Conservation (phyloP, 352 stramenopile species). For the Pelagophyceae sp. region DNA sequence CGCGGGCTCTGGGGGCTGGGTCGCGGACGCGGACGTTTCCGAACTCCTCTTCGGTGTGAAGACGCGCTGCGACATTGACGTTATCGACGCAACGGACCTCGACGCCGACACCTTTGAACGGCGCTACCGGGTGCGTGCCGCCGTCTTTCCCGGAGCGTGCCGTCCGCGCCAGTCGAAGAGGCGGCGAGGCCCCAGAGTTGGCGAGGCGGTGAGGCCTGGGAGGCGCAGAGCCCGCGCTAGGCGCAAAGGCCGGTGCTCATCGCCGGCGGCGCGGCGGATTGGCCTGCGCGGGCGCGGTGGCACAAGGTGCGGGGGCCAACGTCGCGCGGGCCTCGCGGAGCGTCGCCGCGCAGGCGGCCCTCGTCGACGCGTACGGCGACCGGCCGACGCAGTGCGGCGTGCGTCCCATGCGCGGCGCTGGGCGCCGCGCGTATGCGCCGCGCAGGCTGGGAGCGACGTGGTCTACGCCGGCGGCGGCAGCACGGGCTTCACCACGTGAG, state of each 20-base stretch:
- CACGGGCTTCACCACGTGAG: neutral
- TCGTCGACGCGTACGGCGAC: neutral
- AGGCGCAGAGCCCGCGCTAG: neutral
- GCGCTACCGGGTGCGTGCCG: neutral
- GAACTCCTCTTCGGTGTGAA: neutral
- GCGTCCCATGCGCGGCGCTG: too few species aligned
- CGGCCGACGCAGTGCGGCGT: neutral
- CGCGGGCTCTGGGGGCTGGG: neutral
- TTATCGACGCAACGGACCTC: neutral
- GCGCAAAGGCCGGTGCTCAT: neutral
- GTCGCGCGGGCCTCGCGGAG: neutral
- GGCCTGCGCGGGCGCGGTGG: neutral
- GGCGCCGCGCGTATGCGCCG: too few species aligned
- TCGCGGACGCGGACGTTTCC: neutral
- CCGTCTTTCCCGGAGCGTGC: too few species aligned
- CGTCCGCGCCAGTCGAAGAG: neutral
- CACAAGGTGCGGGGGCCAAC: neutral
- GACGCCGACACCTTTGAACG: neutral
- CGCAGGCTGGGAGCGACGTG: constrained; percentile 16
- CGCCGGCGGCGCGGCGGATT: neutral
- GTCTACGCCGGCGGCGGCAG: constrained; percentile 27
- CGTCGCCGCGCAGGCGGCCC: neutral
- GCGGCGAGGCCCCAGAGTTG: neutral
- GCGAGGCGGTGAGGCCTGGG: too few species aligned
- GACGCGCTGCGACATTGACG: neutral